A percentile compares a stretch with the other conserved stretches of the same genome.
phyloP scores from a whole-genome alignment of 2,329 filamentous ascomycete genomes.

The Ophiostoma triangulosporum region DNA sequence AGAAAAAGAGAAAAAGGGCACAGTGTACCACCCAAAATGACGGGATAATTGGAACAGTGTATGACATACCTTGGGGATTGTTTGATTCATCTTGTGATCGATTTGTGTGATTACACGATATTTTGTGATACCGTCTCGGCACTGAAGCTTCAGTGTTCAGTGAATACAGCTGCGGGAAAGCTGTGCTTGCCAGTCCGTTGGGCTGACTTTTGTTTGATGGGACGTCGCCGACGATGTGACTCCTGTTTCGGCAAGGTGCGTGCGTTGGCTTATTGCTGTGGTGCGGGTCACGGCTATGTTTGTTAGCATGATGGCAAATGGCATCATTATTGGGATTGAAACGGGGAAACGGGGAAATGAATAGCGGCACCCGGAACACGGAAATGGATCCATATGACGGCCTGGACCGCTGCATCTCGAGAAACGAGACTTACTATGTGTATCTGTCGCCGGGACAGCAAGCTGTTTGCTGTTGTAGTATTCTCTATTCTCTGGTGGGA shows the following conservation, averaged over 20 bases:
- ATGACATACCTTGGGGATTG: constrained; percentile 3
- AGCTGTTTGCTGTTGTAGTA: background rate
- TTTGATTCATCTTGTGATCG: background rate
- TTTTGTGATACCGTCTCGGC: background rate
- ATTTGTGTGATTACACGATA: background rate
- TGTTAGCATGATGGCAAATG: background rate
- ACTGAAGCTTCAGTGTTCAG: background rate
- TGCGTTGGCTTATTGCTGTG: background rate
- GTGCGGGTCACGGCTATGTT: background rate
- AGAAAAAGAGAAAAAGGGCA: background rate
- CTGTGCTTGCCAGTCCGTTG: background rate
- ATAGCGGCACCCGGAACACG: no score
- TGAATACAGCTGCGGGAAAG: background rate
- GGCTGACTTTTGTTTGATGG: background rate
- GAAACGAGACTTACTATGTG: background rate
- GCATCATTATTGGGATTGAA: no score
- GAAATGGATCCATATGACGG: no score
- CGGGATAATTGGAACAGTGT: background rate
- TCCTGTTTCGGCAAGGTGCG: background rate
- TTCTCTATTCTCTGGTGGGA: no score
- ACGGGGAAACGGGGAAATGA: no score
- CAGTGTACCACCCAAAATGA: background rate
- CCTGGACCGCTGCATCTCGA: no score
- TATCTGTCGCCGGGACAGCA: background rate
- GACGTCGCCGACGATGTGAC: background rate